Evolutionary conservation across 345 rosid species (phyloP), one percentile per base, ranked within the genome.

Genomic region (Tarenaya hassleriana): DNA sequence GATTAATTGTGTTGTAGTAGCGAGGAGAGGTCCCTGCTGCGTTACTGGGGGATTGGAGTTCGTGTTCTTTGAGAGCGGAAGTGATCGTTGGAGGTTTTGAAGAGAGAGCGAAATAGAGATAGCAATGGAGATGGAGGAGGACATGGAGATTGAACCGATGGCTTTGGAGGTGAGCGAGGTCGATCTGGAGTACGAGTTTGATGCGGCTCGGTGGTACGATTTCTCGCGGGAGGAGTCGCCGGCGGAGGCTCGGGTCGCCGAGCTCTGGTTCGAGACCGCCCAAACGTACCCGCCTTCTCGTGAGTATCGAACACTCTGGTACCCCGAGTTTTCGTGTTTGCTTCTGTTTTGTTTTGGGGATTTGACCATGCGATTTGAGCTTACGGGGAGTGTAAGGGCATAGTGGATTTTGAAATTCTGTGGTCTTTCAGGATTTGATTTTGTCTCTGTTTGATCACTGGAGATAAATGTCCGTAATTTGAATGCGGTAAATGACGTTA

Each of bases 141-240:
- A 68, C 53, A 72, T 52, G 48, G 69, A 70, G 61, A 77, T 70
- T 58, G 52, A 63, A 34, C 75, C 75, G 21, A 72, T 76, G 58
- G 73, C 78, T 47, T 83, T 73, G 24, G 82, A 79, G 47, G 94
- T 71, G 33, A 82, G 71, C 29, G 91, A 83, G 58, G 52, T 85
- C 55, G 98, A 92, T 72, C 64, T 77, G 16, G 85, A 77, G 38
- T 92, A 85, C 76, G 98, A 92, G 82, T 92, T 83, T 40, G 95
- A 88, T 18, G 98, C 98, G 5, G 70, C 88, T 37, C 61, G 75
- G 51, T 82, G 72, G 83, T 92, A 79, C 62, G 97, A 92, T 64
- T 88, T 92, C 68, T 71, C 79, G 5, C 77, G 82, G 6, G 70
- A 67, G 45, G 98, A 92, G 76, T 75, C 78, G 35, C 54, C 55